phyloP scores from a whole-genome alignment of 345 rosid species.

The Gossypium bickii region DNA sequence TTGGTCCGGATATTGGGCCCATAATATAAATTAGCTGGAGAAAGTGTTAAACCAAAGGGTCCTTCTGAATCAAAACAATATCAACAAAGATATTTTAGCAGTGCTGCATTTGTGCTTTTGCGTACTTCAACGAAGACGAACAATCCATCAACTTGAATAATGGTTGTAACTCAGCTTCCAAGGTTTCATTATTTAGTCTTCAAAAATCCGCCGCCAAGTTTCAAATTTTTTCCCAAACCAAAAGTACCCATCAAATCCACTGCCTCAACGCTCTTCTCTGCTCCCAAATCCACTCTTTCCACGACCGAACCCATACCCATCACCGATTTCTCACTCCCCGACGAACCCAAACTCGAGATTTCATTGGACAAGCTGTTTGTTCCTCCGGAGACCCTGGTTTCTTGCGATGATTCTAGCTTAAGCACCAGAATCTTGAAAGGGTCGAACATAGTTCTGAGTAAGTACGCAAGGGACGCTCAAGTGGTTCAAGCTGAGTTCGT shows the following conservation, averaged over 20 bases:
- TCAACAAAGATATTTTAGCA: not conserved
- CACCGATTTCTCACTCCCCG: conserved; percentile 23
- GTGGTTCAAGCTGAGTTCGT: conserved; percentile 77
- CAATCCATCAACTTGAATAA: conserved; percentile 8
- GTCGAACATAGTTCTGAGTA: conserved; percentile 84
- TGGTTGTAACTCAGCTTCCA: conserved; percentile 43
- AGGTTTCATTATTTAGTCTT: conserved; percentile 38
- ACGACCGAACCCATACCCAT: conserved; percentile 51
- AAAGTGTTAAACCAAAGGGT: too few species aligned
- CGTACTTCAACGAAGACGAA: not conserved
- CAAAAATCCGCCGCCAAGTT: conserved; percentile 23
- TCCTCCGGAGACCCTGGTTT: conserved; percentile 76
- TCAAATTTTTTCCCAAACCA: conserved; percentile 29
- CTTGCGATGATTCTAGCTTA: conserved; percentile 30
- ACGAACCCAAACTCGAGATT: conserved; percentile 34
- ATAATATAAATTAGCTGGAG: too few species aligned
- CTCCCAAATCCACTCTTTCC: conserved; percentile 40
- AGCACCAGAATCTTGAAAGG: conserved; percentile 71
- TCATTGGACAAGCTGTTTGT: conserved; percentile 68
- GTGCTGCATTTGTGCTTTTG: not conserved
- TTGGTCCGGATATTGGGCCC: too few species aligned
- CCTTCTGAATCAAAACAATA: not conserved
- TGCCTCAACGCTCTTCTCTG: conserved; percentile 17
- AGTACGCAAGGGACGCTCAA: conserved; percentile 81
- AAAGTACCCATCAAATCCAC: conserved; percentile 19